These are phyloP conservation scores for Colletotrichum karsti DNA, from an alignment of 2,329 filamentous ascomycete species.

Conservation along the genomic window DNA sequence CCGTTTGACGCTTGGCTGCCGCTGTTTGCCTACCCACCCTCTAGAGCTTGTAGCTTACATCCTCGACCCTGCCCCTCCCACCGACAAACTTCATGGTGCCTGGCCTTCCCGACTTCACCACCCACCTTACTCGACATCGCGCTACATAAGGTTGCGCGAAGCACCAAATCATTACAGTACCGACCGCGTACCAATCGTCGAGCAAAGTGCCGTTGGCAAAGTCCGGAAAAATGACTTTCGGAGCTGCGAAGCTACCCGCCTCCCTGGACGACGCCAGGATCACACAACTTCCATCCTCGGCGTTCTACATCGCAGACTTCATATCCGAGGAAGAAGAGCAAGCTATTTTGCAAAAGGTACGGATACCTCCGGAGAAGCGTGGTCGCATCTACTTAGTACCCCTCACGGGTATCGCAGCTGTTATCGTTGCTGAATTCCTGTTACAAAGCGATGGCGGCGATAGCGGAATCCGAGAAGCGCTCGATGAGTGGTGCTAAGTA, in stretches of 20 bases:
- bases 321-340: conserved; percentile 80
- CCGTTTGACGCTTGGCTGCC: conserved; percentile 12
- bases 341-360: conserved; percentile 75
- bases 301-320: conserved; percentile 90
- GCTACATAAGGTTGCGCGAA: conserved; percentile 3
- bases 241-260: conserved; percentile 44
- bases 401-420: too few relatives aligned
- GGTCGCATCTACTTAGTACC: too few relatives aligned
- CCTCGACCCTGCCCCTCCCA: not conserved
- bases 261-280: conserved; percentile 63
- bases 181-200: not conserved
- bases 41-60: conserved; percentile 9
- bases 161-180: not conserved
- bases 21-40: not conserved
- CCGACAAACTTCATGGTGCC: conserved; percentile 8
- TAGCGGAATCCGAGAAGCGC: too few relatives aligned
- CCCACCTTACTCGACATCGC: not conserved
- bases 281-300: conserved; percentile 64
- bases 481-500: too few relatives aligned
- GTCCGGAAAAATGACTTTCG: not conserved
- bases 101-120: not conserved
- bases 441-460: too few relatives aligned
- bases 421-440: too few relatives aligned
- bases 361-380: not conserved
- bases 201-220: not conserved